These are phyloP conservation scores for Lasiodiplodia sp. DNA, from an alignment of 2,329 filamentous ascomycete genomes.

Conservation along the genomic window DNA sequence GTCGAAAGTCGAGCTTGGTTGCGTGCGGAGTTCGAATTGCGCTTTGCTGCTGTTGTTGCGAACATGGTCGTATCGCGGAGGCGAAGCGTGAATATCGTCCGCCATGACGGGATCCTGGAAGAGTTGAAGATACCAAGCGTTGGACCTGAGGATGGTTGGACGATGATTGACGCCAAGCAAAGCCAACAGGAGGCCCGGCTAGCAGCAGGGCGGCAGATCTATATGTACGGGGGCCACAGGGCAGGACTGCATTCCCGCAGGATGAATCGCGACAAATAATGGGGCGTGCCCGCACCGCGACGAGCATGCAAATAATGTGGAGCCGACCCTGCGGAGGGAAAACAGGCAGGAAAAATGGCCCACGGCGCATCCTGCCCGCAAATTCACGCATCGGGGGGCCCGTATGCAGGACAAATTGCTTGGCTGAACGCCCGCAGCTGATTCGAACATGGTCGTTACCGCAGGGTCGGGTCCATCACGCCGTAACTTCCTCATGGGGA, in stretches of 20 bases:
- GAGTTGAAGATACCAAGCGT: not conserved
- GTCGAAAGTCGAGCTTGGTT: not conserved
- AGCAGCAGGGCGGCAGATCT: conserved; percentile 11
- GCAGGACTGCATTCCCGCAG: not conserved
- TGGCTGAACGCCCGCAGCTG: conserved; percentile 11
- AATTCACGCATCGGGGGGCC: not conserved
- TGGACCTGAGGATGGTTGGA: not conserved
- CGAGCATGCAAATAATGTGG: not conserved
- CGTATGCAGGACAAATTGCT: conserved; percentile 8
- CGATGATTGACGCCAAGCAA: not conserved
- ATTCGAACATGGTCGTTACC: conserved; percentile 13
- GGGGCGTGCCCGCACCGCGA: not conserved
- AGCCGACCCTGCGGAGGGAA: not conserved
- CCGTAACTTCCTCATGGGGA: conserved; percentile 6
- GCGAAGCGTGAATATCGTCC: conserved; percentile 2
- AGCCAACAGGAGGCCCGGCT: not conserved
- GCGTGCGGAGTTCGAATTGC: conserved; percentile 1
- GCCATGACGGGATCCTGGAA: not conserved
- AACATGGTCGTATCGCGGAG: not conserved
- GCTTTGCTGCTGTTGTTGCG: not conserved
- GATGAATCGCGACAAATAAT: not conserved
- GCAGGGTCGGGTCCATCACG: not conserved
- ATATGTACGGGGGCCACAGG: conserved; percentile 2
- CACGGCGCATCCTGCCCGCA: not conserved
- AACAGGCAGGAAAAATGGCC: not conserved